Conservation (phyloP, 1,284 basidiomycete genomes). For the Boletus smithii region DNA sequence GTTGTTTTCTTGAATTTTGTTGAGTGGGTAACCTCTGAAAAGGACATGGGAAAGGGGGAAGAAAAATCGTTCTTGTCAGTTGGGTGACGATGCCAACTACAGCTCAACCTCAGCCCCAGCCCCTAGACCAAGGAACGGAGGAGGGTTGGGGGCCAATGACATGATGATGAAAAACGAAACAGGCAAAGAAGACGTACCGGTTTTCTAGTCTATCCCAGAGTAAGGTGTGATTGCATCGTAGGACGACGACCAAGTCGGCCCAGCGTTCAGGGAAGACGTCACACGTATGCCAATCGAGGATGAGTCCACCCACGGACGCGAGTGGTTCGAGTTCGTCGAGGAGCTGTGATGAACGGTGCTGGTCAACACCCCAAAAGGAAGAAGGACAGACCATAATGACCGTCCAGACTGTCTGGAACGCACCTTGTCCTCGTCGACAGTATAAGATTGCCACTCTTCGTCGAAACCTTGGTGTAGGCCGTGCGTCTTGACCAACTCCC, state of each 20-base stretch:
- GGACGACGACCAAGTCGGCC: slow-evolving; percentile 94
- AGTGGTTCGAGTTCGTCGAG: slow-evolving; percentile 85
- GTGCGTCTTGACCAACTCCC: slow-evolving; percentile 84
- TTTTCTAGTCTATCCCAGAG: slow-evolving; percentile 95
- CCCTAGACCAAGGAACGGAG: not conserved
- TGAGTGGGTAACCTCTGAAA: slow-evolving; percentile 77
- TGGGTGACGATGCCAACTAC: not conserved
- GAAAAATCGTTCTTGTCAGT: not conserved
- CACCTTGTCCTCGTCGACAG: slow-evolving; percentile 94
- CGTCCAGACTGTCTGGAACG: too few relatives aligned
- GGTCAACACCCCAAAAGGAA: not conserved
- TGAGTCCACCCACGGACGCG: slow-evolving; percentile 68
- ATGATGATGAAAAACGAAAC: not conserved
- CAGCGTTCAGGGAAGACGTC: slow-evolving; percentile 94
- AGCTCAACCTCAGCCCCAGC: too few relatives aligned
- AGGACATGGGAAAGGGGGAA: not conserved
- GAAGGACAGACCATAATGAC: too few relatives aligned
- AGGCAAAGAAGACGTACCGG: slow-evolving; percentile 53
- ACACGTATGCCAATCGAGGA: slow-evolving; percentile 98
- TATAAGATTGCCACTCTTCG: slow-evolving; percentile 92
- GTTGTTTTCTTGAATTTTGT: slow-evolving; percentile 98
- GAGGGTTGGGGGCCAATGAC: not conserved
- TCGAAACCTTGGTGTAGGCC: slow-evolving; percentile 84
- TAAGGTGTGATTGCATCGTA: slow-evolving; percentile 84
- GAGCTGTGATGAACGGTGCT: slow-evolving; percentile 45